Evolutionary conservation across 768 basidiomycete genomes (phyloP).

Genomic region (Trametes punicea): DNA sequence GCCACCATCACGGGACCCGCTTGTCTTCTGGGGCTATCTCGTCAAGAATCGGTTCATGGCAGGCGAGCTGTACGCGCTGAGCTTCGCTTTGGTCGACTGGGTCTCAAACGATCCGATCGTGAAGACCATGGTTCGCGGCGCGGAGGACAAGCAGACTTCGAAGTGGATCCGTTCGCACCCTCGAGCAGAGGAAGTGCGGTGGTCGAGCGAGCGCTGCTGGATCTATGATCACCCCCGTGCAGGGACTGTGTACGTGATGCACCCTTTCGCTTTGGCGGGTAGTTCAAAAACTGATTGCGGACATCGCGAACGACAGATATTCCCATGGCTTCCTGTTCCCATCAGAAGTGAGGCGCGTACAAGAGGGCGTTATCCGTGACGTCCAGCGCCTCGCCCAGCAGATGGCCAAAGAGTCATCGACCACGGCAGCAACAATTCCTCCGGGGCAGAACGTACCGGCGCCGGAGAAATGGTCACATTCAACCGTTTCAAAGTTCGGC

Average conservation of each 20-base stretch:
- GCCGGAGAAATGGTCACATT: conserved; percentile 68
- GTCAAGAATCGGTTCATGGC: conserved; percentile 95
- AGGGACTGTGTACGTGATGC: conserved; percentile 75
- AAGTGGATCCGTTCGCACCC: conserved; percentile 93
- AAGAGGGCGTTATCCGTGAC: conserved; percentile 50
- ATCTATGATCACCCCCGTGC: conserved; percentile 97
- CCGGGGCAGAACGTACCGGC: conserved; percentile 32
- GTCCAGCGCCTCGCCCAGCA: conserved; percentile 36
- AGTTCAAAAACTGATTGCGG: neutral
- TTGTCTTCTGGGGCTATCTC: conserved; percentile 87
- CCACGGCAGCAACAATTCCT: conserved; percentile 24
- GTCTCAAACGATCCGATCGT: conserved; percentile 71
- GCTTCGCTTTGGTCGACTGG: conserved; percentile 86
- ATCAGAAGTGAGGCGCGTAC: conserved; percentile 73
- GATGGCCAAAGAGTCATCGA: conserved; percentile 5
- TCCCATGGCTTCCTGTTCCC: conserved; percentile 96
- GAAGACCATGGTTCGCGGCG: conserved; percentile 65
- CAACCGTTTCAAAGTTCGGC: conserved; percentile 85
- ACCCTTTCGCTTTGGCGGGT: neutral
- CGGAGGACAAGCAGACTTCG: conserved; percentile 91
- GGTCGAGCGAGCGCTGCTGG: conserved; percentile 93
- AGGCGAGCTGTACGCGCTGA: conserved; percentile 89
- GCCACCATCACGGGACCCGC: conserved; percentile 45
- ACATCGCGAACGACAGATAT: conserved; percentile 49
- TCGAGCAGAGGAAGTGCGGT: conserved; percentile 70